Evolutionary conservation across 768 basidiomycete genomes (phyloP).

Genomic region (Suillus subluteus): DNA sequence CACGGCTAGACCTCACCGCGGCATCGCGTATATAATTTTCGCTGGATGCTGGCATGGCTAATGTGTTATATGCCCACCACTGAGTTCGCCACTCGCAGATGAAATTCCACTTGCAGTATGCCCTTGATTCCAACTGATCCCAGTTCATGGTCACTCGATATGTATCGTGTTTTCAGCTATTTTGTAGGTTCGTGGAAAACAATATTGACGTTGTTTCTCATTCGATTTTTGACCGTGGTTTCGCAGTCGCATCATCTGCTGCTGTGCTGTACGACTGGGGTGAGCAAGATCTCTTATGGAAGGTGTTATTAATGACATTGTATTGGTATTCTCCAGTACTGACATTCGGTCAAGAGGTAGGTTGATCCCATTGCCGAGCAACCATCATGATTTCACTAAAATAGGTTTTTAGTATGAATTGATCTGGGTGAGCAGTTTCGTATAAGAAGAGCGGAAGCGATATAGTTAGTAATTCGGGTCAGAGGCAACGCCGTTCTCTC

Average conservation of each 20-base stretch:
- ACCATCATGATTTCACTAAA: neutral
- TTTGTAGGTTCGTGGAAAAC: neutral
- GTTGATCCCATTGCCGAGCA: neutral
- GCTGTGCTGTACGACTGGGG: neutral
- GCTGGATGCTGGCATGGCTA: neutral
- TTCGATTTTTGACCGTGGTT: neutral
- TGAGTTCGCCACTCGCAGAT: neutral
- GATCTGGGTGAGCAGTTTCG: neutral
- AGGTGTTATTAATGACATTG: neutral
- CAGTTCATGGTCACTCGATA: neutral
- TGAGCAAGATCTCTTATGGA: neutral
- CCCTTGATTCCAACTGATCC: conserved; percentile 1
- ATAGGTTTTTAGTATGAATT: neutral
- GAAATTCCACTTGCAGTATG: neutral
- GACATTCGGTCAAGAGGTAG: conserved; percentile 4
- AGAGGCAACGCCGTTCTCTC: neutral
- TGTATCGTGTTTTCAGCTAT: neutral
- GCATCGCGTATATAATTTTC: neutral
- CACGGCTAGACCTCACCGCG: neutral
- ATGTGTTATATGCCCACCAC: neutral
- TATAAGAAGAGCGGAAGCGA: neutral
- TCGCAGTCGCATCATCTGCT: neutral
- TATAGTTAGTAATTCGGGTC: neutral
- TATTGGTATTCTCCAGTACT: neutral
- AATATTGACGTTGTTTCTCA: neutral